Conservation (phyloP, 768 basidiomycete species). For the Agrocybe praecox region DNA sequence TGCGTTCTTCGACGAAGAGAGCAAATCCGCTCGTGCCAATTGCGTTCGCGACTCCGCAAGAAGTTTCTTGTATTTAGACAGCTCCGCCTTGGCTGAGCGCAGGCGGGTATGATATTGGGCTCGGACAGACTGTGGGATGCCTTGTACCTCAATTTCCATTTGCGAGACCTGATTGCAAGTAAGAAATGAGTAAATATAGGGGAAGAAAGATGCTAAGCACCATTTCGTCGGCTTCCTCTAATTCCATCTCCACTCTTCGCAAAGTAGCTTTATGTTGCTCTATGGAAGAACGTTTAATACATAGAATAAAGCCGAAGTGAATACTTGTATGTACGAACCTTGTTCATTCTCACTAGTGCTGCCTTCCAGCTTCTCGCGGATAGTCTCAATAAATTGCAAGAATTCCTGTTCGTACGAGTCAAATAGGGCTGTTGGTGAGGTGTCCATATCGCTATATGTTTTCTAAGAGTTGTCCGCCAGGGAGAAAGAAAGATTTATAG, state of each 20-base stretch:
- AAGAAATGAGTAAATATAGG: constrained; percentile 2
- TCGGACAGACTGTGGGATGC: constrained; percentile 86
- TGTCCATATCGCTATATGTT: constrained; percentile 58
- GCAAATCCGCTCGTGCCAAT: constrained; percentile 76
- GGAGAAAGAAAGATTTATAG: constrained; percentile 17
- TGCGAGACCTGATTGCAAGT: constrained; percentile 77
- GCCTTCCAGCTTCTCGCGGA: constrained; percentile 79
- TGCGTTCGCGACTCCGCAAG: constrained; percentile 73
- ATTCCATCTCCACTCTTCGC: constrained; percentile 88
- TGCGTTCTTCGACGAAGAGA: constrained; percentile 47
- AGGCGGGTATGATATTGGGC: constrained; percentile 78
- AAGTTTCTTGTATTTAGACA: constrained; percentile 80
- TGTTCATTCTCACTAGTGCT: constrained; percentile 53
- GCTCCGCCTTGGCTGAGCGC: constrained; percentile 70
- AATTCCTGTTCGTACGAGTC: constrained; percentile 95
- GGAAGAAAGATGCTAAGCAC: constrained; percentile 36
- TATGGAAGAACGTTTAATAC: constrained; percentile 24
- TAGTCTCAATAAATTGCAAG: constrained; percentile 73
- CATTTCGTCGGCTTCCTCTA: constrained; percentile 99
- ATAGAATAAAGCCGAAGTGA: constrained; percentile 2
- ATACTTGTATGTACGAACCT: background rate
- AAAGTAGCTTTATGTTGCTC: constrained; percentile 83
- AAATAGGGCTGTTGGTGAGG: constrained; percentile 82
- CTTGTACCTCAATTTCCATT: constrained; percentile 98
- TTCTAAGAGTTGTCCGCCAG: constrained; percentile 29